phyloP scores from a whole-genome alignment of 2,329 filamentous ascomycete species.

The Colletotrichum magnum region DNA sequence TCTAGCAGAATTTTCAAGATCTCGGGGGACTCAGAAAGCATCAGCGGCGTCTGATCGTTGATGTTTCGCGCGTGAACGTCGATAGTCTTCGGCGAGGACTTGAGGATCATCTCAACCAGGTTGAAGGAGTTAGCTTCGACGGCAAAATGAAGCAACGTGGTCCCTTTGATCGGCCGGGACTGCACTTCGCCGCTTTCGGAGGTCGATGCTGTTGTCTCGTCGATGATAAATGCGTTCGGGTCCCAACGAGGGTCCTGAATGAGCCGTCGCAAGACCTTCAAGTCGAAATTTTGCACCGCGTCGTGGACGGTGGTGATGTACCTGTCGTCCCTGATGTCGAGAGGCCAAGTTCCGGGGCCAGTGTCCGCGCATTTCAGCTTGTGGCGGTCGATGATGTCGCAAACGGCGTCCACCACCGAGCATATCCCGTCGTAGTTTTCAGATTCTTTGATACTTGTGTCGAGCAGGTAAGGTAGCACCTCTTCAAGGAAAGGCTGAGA shows the following conservation, averaged over 20 bases:
- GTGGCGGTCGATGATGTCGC: constrained; percentile 3
- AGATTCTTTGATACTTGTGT: background rate
- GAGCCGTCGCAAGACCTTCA: constrained; percentile 22
- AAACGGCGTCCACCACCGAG: constrained; percentile 3
- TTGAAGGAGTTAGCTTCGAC: constrained; percentile 37
- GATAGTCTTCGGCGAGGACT: constrained; percentile 46
- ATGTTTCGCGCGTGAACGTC: constrained; percentile 48
- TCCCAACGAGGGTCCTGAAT: constrained; percentile 38
- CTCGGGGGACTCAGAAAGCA: constrained; percentile 48
- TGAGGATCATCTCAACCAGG: constrained; percentile 48
- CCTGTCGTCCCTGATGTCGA: background rate
- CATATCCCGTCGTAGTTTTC: constrained; percentile 1
- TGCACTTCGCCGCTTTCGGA: background rate
- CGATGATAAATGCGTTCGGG: constrained; percentile 6
- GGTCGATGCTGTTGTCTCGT: background rate
- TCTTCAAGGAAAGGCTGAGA: background rate
- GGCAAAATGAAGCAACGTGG: constrained; percentile 26
- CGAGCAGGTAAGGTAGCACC: constrained; percentile 20
- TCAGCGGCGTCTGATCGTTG: constrained; percentile 52
- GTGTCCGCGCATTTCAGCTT: background rate
- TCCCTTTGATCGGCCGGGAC: background rate
- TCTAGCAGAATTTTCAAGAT: constrained; percentile 47
- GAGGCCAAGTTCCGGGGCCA: background rate
- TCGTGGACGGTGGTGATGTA: constrained; percentile 3
- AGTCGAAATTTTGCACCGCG: constrained; percentile 13